These are phyloP conservation scores for Stellera chamaejasme DNA, from an alignment of 345 rosid genomes.

Conservation along the genomic window DNA sequence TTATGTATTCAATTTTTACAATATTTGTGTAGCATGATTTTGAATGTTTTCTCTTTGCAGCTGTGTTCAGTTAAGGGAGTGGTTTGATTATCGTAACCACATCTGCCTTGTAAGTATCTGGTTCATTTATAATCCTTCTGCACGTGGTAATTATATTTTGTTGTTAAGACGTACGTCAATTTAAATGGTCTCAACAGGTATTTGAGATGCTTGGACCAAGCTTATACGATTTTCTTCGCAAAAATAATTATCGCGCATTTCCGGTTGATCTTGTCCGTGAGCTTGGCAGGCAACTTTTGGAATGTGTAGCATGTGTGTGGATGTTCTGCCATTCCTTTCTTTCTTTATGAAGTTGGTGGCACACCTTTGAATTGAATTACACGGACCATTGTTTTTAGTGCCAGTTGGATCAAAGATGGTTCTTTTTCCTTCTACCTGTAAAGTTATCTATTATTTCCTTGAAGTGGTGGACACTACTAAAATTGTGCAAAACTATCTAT, in stretches of 20 bases:
- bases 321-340: conserved; percentile 17
- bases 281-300: conserved; percentile 72
- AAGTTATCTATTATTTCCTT: background rate
- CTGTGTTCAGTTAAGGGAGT: conserved; percentile 53
- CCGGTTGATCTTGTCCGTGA: conserved; percentile 71
- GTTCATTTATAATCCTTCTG: conserved; percentile 14
- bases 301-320: conserved; percentile 70
- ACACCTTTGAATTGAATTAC: conserved; percentile 14
- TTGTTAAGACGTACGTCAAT: conserved; percentile 23
- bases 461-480: too few species aligned
- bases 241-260: conserved; percentile 61
- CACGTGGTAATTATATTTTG: conserved; percentile 14
- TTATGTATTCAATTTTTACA: background rate
- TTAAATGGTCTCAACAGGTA: conserved; percentile 48
- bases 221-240: conserved; percentile 61
- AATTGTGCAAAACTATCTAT: too few species aligned
- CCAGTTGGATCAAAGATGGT: conserved; percentile 5
- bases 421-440: background rate
- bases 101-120: conserved; percentile 55
- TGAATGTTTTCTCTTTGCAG: conserved; percentile 37
- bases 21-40: conserved; percentile 12
- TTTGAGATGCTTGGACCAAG: conserved; percentile 88
- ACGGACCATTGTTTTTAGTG: conserved; percentile 2
- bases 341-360: conserved; percentile 6
- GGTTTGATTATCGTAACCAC: conserved; percentile 66